Conservation (phyloP, 805 yeast genomes). For the Zygosaccharomyces kombuchaensis region DNA sequence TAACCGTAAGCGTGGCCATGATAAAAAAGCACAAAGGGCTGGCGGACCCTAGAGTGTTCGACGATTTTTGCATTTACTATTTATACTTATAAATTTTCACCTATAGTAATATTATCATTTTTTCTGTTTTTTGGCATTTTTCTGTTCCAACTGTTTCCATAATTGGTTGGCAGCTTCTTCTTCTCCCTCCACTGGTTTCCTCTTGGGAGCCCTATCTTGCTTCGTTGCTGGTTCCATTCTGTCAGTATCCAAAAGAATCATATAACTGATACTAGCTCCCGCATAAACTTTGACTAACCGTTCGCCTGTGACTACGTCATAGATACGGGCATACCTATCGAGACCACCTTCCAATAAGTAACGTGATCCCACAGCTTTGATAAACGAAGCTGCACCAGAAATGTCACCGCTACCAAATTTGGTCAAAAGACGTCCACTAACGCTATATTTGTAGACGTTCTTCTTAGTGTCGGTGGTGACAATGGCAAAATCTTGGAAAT, state of each 20-base stretch:
- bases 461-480: slow-evolving; percentile 71
- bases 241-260: slow-evolving; percentile 33
- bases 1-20: slow-evolving; percentile 59
- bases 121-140: slow-evolving; percentile 16
- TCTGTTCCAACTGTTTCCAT: slow-evolving; percentile 30
- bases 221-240: slow-evolving; percentile 29
- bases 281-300: slow-evolving; percentile 64
- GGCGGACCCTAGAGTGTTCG: slow-evolving; percentile 1
- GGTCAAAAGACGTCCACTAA: slow-evolving; percentile 54
- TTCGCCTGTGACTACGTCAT: slow-evolving; percentile 54
- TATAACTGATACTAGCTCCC: slow-evolving; percentile 56
- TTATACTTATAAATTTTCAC: not conserved
- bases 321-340: slow-evolving; percentile 81
- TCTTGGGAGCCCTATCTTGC: slow-evolving; percentile 12
- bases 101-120: not conserved
- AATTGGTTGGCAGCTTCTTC: slow-evolving; percentile 36
- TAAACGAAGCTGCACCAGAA: slow-evolving; percentile 43
- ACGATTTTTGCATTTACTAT: not conserved
- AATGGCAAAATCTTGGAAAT: slow-evolving; percentile 39
- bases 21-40: slow-evolving; percentile 43
- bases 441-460: slow-evolving; percentile 54
- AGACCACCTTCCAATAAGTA: slow-evolving; percentile 75
- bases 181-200: slow-evolving; percentile 8
- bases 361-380: slow-evolving; percentile 34
- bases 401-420: slow-evolving; percentile 77